Evolutionary conservation across 2,329 filamentous ascomycete species (phyloP).

Genomic region (Fusarium veterinarium): DNA sequence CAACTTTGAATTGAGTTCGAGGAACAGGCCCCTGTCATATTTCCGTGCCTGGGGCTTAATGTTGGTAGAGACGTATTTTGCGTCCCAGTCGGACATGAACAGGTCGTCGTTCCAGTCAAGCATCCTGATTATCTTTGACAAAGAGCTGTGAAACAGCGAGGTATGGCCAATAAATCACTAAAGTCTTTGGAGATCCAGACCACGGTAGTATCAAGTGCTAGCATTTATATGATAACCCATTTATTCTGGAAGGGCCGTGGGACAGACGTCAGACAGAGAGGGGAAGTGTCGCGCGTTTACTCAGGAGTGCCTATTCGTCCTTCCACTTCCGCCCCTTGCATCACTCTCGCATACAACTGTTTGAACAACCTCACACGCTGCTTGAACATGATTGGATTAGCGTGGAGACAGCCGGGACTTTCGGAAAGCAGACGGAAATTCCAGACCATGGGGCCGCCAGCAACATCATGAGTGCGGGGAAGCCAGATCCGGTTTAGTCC

Average conservation of each 20-base stretch:
- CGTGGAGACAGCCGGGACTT: not conserved
- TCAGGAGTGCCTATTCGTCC: not conserved
- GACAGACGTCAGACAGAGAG: no score
- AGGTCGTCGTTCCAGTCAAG: conserved; percentile 23
- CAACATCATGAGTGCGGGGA: not conserved
- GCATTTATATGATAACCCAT: not conserved
- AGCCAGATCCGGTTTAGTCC: not conserved
- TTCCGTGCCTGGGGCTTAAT: conserved; percentile 8
- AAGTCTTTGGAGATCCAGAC: not conserved
- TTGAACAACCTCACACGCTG: no score
- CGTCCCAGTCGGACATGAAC: conserved; percentile 29
- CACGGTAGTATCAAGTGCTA: not conserved
- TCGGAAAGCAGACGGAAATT: not conserved
- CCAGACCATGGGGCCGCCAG: not conserved
- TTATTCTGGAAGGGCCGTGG: no score
- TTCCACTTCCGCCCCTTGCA: not conserved
- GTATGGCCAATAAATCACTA: not conserved
- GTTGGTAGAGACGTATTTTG: conserved; percentile 30
- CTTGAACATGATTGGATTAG: no score
- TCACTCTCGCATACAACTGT: not conserved
- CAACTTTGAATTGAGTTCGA: conserved; percentile 9
- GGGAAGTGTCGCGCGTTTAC: not conserved
- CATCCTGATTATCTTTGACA: not conserved
- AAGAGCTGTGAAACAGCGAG: not conserved
- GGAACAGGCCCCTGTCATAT: conserved; percentile 19